Evolutionary conservation across 441 rosid species (phyloP).

Genomic region (Rhodomyrtus psidioides): DNA sequence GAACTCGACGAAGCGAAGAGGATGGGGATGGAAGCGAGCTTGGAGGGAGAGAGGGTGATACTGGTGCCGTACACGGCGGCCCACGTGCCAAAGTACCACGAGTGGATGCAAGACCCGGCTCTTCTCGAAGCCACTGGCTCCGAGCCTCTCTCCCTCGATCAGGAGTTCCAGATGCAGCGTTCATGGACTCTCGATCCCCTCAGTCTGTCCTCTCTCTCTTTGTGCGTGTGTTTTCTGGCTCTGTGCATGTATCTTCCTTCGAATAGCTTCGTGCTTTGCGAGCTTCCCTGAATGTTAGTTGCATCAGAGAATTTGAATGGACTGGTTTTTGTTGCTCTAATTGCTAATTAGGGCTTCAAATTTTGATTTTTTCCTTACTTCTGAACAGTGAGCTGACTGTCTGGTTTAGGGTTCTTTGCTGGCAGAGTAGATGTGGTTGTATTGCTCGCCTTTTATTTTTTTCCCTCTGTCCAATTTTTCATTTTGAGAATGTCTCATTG

Average conservation of each 20-base stretch:
- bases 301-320: not conserved
- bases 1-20: not conserved
- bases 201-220: slow-evolving; percentile 29
- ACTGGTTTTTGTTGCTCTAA: not conserved
- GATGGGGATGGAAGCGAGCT: slow-evolving; percentile 41
- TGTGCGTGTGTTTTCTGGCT: not conserved
- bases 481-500: not conserved
- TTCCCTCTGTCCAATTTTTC: not conserved
- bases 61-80: slow-evolving; percentile 75
- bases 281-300: not conserved
- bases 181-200: slow-evolving; percentile 89
- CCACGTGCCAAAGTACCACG: slow-evolving; percentile 76
- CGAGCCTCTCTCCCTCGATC: slow-evolving; percentile 77
- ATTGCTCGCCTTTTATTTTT: not conserved
- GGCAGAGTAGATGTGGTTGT: not conserved
- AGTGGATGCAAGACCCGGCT: slow-evolving; percentile 84
- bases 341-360: not conserved
- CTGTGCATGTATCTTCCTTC: not conserved
- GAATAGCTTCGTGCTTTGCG: not conserved
- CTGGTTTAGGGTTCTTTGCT: not conserved
- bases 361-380: not conserved
- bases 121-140: slow-evolving; percentile 88
- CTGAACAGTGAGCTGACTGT: not conserved
- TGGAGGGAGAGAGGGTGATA: slow-evolving; percentile 68
- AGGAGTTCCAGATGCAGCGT: slow-evolving; percentile 76